Percentiles rank a stretch among this genome's conserved stretches.
phyloP scores from a whole-genome alignment of 139 green algal species.

The Chlorella sp. region DNA sequence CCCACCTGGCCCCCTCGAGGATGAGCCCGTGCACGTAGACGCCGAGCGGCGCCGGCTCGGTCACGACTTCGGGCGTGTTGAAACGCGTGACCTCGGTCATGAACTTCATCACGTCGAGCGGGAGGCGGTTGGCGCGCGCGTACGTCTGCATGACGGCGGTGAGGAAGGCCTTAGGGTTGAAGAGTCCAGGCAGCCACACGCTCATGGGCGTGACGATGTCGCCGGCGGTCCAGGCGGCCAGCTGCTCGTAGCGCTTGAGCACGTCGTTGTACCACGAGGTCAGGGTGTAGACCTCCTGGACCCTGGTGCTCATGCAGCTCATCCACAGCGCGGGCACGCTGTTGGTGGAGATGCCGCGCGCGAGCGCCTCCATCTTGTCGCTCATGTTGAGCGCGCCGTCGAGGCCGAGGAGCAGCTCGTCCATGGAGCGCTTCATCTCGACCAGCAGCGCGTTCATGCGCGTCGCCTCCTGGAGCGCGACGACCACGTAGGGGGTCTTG shows the following conservation, averaged over 20 bases:
- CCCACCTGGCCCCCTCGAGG: conserved; percentile 81
- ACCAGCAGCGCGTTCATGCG: conserved; percentile 75
- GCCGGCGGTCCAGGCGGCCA: conserved; percentile 61
- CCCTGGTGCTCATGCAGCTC: conserved; percentile 68
- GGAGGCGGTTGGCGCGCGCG: conserved; percentile 70
- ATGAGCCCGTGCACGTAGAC: conserved; percentile 73
- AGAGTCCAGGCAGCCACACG: conserved; percentile 76
- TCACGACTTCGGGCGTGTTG: conserved; percentile 38
- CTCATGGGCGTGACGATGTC: conserved; percentile 49
- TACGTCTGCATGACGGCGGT: conserved; percentile 85
- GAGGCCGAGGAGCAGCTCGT: conserved; percentile 80
- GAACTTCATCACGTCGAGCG: conserved; percentile 83
- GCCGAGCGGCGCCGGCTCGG: conserved; percentile 54
- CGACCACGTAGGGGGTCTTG: conserved; percentile 79
- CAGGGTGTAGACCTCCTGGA: conserved; percentile 74
- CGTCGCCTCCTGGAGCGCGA: conserved; percentile 68
- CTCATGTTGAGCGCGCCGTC: conserved; percentile 85
- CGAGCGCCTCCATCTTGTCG: conserved; percentile 76
- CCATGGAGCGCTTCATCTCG: conserved; percentile 75
- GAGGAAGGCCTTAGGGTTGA: conserved; percentile 88
- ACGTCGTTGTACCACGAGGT: conserved; percentile 66
- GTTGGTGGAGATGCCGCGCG: conserved; percentile 62
- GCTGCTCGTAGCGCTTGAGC: conserved; percentile 67
- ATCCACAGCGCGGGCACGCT: conserved; percentile 67
- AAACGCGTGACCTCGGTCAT: conserved; percentile 62